Conservation (phyloP, 371 early-diverging fungal genomes). For the Amoeboaphelidium protococcarum region DNA sequence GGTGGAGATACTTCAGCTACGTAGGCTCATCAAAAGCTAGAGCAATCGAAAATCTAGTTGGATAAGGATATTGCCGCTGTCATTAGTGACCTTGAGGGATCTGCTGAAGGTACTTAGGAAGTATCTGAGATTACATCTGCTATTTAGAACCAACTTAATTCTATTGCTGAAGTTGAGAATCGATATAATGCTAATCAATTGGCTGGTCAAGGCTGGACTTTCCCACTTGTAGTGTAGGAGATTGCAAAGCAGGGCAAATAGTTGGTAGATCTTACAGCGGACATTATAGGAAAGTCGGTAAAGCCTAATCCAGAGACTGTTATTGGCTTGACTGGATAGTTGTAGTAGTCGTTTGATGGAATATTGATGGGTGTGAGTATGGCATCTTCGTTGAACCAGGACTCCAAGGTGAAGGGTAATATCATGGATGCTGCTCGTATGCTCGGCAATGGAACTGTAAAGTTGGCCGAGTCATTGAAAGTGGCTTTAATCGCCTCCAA, state of each 20-base stretch:
- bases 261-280: conserved; percentile 9
- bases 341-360: conserved; percentile 8
- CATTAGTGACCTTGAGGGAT: conserved; percentile 11
- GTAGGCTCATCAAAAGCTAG: not conserved
- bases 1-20: conserved; percentile 4
- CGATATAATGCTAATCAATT: not conserved
- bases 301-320: conserved; percentile 8
- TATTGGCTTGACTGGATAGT: conserved; percentile 4
- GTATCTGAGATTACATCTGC: conserved; percentile 9
- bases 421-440: conserved; percentile 9
- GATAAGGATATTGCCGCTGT: conserved; percentile 4
- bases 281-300: conserved; percentile 11
- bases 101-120: conserved; percentile 11
- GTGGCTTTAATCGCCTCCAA: conserved; percentile 1
- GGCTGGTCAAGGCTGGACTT: not conserved
- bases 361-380: conserved; percentile 4
- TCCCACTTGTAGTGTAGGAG: conserved; percentile 1
- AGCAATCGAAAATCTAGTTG: not conserved
- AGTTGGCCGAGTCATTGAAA: conserved; percentile 13
- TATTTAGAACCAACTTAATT: conserved; percentile 10
- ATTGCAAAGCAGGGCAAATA: conserved; percentile 10
- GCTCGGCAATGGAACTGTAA: conserved; percentile 12
- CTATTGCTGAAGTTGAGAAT: not conserved
- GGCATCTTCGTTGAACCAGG: conserved; percentile 9
- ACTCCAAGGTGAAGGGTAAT: conserved; percentile 7